Percentiles rank a stretch among this genome's conserved stretches.
phyloP scores from a whole-genome alignment of 2,329 filamentous ascomycete species.

The Paecilomyces fulvus region DNA sequence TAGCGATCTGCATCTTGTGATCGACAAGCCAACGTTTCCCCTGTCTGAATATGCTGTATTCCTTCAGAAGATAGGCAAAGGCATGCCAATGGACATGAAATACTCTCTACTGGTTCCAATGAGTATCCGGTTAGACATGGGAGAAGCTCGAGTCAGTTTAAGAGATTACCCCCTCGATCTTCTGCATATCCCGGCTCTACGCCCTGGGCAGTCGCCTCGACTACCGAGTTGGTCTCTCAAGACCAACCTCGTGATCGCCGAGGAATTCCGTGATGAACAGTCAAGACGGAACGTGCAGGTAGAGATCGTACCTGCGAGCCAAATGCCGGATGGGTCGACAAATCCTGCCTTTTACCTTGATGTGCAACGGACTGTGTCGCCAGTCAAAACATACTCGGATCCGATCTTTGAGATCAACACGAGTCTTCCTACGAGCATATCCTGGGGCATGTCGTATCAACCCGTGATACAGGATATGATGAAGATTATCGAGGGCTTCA shows the following conservation, averaged over 20 bases:
- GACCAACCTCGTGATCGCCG: constrained; percentile 90
- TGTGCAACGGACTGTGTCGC: constrained; percentile 81
- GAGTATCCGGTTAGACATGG: constrained; percentile 81
- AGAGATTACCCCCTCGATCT: constrained; percentile 91
- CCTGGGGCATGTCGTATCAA: constrained; percentile 96
- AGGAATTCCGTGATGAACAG: constrained; percentile 76
- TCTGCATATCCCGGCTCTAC: constrained; percentile 78
- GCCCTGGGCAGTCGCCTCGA: constrained; percentile 67
- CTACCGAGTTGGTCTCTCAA: constrained; percentile 74
- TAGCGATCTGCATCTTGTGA: constrained; percentile 71
- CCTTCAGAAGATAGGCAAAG: constrained; percentile 85
- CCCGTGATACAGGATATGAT: constrained; percentile 99
- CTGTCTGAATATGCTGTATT: constrained; percentile 74
- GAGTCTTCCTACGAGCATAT: constrained; percentile 80
- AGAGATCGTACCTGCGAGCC: constrained; percentile 68
- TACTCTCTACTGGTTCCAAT: constrained; percentile 86
- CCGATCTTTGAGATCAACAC: constrained; percentile 91
- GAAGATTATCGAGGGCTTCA: constrained; percentile 97
- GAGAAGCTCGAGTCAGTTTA: constrained; percentile 75
- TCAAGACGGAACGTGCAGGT: constrained; percentile 75
- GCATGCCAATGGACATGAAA: constrained; percentile 84
- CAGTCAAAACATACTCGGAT: constrained; percentile 94
- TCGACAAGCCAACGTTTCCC: constrained; percentile 92
- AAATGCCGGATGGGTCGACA: constrained; percentile 45
- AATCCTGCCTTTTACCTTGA: constrained; percentile 69